A percentile compares a stretch with the other conserved stretches of the same genome.
Conservation (phyloP, 148 eudicot genomes). For the Dysphania ambrosioides region DNA sequence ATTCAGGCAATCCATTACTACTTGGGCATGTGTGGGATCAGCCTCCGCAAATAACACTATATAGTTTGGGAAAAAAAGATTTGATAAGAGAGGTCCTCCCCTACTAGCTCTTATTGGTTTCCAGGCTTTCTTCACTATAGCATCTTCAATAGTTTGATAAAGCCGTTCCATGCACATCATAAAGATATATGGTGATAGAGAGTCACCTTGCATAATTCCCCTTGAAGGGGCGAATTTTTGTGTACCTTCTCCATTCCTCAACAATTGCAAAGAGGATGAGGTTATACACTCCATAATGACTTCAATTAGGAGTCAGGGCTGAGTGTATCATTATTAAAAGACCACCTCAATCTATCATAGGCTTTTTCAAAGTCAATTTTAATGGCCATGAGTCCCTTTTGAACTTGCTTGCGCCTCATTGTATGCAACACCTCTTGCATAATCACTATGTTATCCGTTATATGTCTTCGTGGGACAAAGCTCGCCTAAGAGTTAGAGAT, state of each 20-base stretch:
- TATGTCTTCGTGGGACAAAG: not conserved
- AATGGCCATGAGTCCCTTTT: too few species aligned
- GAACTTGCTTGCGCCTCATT: too few species aligned
- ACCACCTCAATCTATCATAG: too few species aligned
- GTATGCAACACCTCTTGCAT: not conserved
- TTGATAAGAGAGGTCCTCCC: not conserved
- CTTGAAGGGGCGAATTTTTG: not conserved
- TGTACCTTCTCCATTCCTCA: not conserved
- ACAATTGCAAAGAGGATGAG: too few species aligned
- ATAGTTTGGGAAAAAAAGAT: not conserved
- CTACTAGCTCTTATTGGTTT: not conserved
- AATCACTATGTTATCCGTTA: not conserved
- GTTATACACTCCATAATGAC: too few species aligned
- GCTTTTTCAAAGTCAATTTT: too few species aligned
- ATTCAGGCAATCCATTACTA: not conserved
- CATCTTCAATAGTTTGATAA: not conserved
- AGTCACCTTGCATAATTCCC: not conserved
- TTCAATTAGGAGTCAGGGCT: too few species aligned
- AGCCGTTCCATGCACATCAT: not conserved
- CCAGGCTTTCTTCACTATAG: not conserved
- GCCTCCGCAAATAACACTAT: slow-evolving; percentile 1
- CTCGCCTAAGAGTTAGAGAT: not conserved
- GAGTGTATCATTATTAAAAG: too few species aligned
- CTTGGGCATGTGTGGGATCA: not conserved
- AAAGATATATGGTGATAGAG: not conserved